Evolutionary conservation across 805 yeast genomes (phyloP).

Genomic region (Torulaspora franciscae): DNA sequence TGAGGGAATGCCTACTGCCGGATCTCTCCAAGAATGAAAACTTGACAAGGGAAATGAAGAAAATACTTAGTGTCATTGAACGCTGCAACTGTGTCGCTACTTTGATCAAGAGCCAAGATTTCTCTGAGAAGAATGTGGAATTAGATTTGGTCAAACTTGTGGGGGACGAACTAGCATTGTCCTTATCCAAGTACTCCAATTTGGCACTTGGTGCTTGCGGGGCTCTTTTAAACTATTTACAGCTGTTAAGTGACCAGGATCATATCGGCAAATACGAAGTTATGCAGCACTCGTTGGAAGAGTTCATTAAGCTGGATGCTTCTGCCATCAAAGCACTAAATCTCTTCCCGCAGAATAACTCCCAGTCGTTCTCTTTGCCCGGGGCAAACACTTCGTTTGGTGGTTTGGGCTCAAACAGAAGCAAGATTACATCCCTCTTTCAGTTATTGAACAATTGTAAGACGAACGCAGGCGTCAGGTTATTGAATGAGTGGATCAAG

Average conservation of each 20-base stretch:
- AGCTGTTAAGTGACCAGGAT: constrained; percentile 52
- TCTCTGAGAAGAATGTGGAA: constrained; percentile 63
- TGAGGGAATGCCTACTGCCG: constrained; percentile 74
- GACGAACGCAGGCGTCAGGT: constrained; percentile 80
- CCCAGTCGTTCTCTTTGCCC: constrained; percentile 17
- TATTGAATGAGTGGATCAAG: constrained; percentile 90
- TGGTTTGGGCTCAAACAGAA: constrained; percentile 19
- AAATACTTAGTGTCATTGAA: constrained; percentile 66
- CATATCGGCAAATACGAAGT: constrained; percentile 53
- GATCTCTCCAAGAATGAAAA: constrained; percentile 26
- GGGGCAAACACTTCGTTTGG: constrained; percentile 12
- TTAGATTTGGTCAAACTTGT: constrained; percentile 73
- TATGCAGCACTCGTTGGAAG: constrained; percentile 63
- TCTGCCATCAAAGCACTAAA: constrained; percentile 86
- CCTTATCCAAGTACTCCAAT: constrained; percentile 29
- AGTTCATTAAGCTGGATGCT: constrained; percentile 85
- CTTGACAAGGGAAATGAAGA: constrained; percentile 44
- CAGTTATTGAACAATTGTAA: constrained; percentile 86
- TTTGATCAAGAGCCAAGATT: constrained; percentile 52
- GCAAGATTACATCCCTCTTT: constrained; percentile 57
- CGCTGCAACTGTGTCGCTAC: constrained; percentile 74
- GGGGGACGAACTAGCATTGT: constrained; percentile 41
- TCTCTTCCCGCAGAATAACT: constrained; percentile 56
- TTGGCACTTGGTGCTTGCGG: constrained; percentile 32
- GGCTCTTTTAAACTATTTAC: constrained; percentile 66